Evolutionary conservation across 768 basidiomycete genomes (phyloP).

Genomic region (Boletus rufocinnamomeus): DNA sequence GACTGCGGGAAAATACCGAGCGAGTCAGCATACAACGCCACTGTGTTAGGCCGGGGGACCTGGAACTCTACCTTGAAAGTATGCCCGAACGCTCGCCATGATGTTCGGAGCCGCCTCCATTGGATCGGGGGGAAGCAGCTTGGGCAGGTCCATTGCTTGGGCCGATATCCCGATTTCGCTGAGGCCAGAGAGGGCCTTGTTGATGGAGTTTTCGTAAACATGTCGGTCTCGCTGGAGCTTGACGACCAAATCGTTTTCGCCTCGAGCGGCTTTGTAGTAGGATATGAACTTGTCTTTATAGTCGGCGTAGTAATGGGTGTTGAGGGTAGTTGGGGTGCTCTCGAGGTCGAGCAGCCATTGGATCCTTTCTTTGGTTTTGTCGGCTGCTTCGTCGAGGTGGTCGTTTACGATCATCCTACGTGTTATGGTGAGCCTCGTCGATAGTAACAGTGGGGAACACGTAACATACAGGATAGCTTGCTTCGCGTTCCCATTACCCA

Average conservation of each 20-base stretch:
- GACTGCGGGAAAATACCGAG: too few species aligned
- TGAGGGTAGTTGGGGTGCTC: constrained; percentile 50
- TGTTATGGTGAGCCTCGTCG: too few species aligned
- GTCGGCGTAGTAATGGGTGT: too few species aligned
- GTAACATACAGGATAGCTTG: constrained; percentile 47
- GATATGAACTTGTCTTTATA: constrained; percentile 52
- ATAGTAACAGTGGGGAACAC: rapidly evolving
- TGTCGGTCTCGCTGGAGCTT: too few species aligned
- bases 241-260: constrained; percentile 14
- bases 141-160: constrained; percentile 47
- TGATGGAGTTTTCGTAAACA: constrained; percentile 17
- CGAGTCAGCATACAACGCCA: not conserved
- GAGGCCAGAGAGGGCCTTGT: constrained; percentile 29
- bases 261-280: constrained; percentile 44
- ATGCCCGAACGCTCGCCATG: too few species aligned
- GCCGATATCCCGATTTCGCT: too few species aligned
- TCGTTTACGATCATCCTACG: too few species aligned
- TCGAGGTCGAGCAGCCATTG: constrained; percentile 55
- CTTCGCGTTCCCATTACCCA: too few species aligned
- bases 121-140: constrained; percentile 50
- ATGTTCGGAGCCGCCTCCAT: constrained; percentile 56
- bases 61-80: constrained; percentile 62
- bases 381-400: too few species aligned
- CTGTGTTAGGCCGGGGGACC: not conserved
- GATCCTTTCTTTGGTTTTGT: too few species aligned